Base-by-base conservation (phyloP, 2,329 filamentous ascomycete genomes). In the Ophiostoma piceae region DNA sequence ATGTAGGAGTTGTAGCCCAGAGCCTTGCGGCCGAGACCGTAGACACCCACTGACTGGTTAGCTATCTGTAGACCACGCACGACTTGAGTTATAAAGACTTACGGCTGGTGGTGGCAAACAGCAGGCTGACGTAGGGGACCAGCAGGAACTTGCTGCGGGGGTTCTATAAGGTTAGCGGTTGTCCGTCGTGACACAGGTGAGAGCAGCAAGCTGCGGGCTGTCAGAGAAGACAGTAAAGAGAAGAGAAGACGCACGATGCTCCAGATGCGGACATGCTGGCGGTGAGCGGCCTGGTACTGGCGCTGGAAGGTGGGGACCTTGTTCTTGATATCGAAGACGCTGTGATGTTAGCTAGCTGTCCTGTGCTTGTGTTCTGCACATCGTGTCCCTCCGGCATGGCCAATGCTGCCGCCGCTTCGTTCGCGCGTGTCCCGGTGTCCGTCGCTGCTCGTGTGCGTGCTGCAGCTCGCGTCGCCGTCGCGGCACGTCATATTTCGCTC, bases 1-100 rank as follows among this genome's bases (percentile, higher is more conserved):
- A 70, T 91, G 88, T 88, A 93, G 73, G 88, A 92, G 86, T 92
- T 94, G 85, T 94, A 87, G 77, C 91, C 91, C 73, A 88, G 78
- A 74, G 91, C 82, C 83, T 91, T 88, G 78, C 91, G 90, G 79
- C 84, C 82, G 83, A 90, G 88, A 82, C 89, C 90, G 83, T 91
- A 94, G 81, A 92, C 82, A 74, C 81, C 78, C 69, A 80, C 85
- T 88, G 74, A 70, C 66, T 68, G 51, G 32, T 68, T 41, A 57
- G 16, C 12, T 11, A 14, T 32, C 7, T 35, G 8, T 35, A 19
- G 12, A 9, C 2, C 3, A 57, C 51, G 3, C 3, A 57, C 22
- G 9, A 26, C n/a, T 22, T 26, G 51, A 2, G 12, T 14, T 16
- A 8, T 57, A 16, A n/a, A n/a, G 12, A 64, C 68, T 66, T 47